These are phyloP conservation scores for Xylariaceae sp. DNA, from an alignment of 2,329 filamentous ascomycete species.

Conservation along the genomic window DNA sequence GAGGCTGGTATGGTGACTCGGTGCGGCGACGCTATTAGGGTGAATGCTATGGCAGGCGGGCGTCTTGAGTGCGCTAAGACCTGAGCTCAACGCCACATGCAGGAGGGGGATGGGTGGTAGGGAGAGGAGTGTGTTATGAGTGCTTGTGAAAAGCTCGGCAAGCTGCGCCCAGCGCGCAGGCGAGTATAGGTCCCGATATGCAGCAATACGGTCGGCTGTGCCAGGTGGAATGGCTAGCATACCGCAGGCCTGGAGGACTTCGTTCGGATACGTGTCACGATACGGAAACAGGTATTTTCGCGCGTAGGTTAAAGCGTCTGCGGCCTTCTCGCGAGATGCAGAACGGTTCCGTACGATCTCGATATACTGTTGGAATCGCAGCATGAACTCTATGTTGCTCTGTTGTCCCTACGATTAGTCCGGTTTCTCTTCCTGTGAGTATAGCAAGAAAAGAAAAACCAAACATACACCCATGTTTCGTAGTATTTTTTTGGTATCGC, in stretches of 20 bases:
- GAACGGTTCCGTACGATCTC: conserved; percentile 73
- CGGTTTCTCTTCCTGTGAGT: not conserved
- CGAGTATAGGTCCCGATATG: conserved; percentile 63
- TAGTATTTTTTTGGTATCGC: conserved; percentile 85
- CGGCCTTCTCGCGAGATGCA: conserved; percentile 46
- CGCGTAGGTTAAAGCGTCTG: conserved; percentile 78
- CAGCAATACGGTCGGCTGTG: conserved; percentile 32
- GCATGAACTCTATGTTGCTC: conserved; percentile 78
- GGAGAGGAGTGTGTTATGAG: conserved; percentile 80
- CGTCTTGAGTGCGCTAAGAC: conserved; percentile 91
- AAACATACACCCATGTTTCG: conserved; percentile 73
- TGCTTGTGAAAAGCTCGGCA: conserved; percentile 74
- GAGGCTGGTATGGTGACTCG: conserved; percentile 45
- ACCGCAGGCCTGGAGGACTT: conserved; percentile 71
- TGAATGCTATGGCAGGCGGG: conserved; percentile 74
- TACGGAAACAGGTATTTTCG: conserved; percentile 75
- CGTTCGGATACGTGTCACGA: conserved; percentile 60
- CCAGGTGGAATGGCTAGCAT: conserved; percentile 71
- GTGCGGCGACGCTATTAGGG: conserved; percentile 21
- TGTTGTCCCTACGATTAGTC: conserved; percentile 4
- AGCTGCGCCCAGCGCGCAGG: conserved; percentile 69
- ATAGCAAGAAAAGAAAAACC: not conserved
- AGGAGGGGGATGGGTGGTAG: conserved; percentile 80
- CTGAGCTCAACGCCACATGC: conserved; percentile 85
- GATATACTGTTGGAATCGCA: conserved; percentile 91